Evolutionary conservation across 768 basidiomycete genomes (phyloP).

Genomic region (Boletus pseudopeckii): DNA sequence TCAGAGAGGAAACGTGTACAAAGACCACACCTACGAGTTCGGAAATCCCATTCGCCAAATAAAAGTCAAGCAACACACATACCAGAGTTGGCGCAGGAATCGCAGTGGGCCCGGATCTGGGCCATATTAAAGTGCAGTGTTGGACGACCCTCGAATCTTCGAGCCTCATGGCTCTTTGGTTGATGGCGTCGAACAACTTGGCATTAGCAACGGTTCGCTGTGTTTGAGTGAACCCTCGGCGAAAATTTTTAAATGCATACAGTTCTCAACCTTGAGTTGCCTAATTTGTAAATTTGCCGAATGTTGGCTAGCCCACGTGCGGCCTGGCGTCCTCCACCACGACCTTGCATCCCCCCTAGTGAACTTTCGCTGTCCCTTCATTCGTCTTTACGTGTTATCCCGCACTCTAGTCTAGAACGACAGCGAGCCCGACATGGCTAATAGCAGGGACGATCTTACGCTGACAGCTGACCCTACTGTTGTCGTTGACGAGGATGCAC

Average conservation of each 20-base stretch:
- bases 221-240: neutral
- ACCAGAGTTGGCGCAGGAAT: neutral
- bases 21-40: no score
- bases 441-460: conserved; percentile 11
- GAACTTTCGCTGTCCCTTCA: conserved; percentile 4
- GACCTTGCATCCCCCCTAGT: neutral
- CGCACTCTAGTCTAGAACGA: neutral
- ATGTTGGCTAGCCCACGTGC: conserved; percentile 23
- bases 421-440: conserved; percentile 16
- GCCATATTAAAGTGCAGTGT: neutral
- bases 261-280: neutral
- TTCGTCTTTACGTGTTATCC: neutral
- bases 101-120: neutral
- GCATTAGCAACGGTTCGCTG: neutral
- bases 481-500: conserved; percentile 46
- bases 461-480: conserved; percentile 3
- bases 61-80: neutral
- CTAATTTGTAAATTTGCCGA: conserved; percentile 13
- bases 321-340: conserved; percentile 7
- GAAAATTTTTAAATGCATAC: no score
- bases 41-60: neutral
- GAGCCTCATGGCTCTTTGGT: no score
- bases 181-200: neutral
- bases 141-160: no score
- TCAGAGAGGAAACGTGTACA: no score